Evolutionary conservation across 176 grass and related monocot species (phyloP), one percentile per base, ranked within the genome.

Genomic region (Ananas comosus): DNA sequence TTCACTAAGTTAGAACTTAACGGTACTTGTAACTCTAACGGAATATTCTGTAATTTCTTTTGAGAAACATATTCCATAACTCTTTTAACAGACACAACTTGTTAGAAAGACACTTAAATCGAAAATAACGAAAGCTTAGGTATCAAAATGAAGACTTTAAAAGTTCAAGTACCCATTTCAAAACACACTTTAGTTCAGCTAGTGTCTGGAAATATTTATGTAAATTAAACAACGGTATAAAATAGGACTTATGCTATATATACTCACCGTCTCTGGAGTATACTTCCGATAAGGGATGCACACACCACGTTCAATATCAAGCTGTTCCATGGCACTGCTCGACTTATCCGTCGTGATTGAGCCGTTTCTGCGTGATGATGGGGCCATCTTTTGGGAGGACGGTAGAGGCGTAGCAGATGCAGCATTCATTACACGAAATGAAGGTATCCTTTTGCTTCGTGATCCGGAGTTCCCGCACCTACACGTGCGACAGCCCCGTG

Each of bases 221-320:
- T 42, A 42, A 42, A 42, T 42, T 42, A 42, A 33, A 42, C 6
- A 4, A 42, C 33, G 7, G 33, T 7, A 61, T 61, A 7, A 61
- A 61, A 9, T 18, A 19, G 56, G 56, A 61, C 56, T 21, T 19
- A 10, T 61, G 14, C 17, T 61, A 77, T 22, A 77, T 22, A 8
- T 19, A 17, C 19, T n/a, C 88, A 97, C 89, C 82, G 86, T 79
- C 64, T 88, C 81, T 4, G 89, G 94, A 12, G 69, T 88, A 79
- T 97, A 97, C 63, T 97, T 93, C 14, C 89, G 79, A 70, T 92
- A 97, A 12, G 94, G 94, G 2, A 92, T 80, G 71, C 94, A 97
- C 25, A 97, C 94, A 1, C 94, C 94, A 42, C 89, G 94, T 74
- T 97, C 94, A 4, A 97, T 93, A 76, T 97, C 94, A 74, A 97